Conservation (phyloP, 768 basidiomycete species). For the Pleurotus tuber-regium region DNA sequence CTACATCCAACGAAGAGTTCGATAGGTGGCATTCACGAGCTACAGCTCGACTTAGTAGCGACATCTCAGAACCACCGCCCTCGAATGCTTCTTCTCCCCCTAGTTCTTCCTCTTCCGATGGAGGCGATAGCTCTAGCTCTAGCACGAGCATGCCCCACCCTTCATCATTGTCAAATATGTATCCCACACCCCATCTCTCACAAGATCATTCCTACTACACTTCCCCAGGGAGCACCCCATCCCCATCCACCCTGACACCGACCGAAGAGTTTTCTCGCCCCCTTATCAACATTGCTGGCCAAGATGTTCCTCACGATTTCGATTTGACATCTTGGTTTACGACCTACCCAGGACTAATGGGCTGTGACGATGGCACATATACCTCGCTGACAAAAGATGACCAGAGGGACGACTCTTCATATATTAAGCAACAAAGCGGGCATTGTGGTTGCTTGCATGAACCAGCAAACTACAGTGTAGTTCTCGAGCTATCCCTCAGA, state of each 20-base stretch:
- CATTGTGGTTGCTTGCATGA: constrained; percentile 64
- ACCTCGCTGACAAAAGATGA: constrained; percentile 16
- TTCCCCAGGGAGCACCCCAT: constrained; percentile 36
- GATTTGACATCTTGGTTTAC: constrained; percentile 42
- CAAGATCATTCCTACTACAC: constrained; percentile 27
- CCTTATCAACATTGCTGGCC: constrained; percentile 25
- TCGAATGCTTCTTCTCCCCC: constrained; percentile 28
- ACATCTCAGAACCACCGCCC: constrained; percentile 16
- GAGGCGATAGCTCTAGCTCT: constrained; percentile 19
- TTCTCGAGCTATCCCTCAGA: constrained; percentile 64
- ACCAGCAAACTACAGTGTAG: constrained; percentile 48
- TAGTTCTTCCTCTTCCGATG: constrained; percentile 28
- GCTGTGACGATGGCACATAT: constrained; percentile 21
- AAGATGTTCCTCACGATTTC: constrained; percentile 32
- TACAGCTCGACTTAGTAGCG: constrained; percentile 17
- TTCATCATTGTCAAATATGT: constrained; percentile 8
- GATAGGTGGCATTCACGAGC: constrained; percentile 24
- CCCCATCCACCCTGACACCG: constrained; percentile 41
- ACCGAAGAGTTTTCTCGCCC: constrained; percentile 40
- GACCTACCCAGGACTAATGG: constrained; percentile 28
- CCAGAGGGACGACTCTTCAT: constrained; percentile 22
- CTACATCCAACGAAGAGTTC: constrained; percentile 28
- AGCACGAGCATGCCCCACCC: constrained; percentile 6
- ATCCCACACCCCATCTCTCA: constrained; percentile 22
- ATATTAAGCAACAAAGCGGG: constrained; percentile 26